phyloP scores from a whole-genome alignment of 108 stramenopile species.

The Nitzschia sp. region DNA sequence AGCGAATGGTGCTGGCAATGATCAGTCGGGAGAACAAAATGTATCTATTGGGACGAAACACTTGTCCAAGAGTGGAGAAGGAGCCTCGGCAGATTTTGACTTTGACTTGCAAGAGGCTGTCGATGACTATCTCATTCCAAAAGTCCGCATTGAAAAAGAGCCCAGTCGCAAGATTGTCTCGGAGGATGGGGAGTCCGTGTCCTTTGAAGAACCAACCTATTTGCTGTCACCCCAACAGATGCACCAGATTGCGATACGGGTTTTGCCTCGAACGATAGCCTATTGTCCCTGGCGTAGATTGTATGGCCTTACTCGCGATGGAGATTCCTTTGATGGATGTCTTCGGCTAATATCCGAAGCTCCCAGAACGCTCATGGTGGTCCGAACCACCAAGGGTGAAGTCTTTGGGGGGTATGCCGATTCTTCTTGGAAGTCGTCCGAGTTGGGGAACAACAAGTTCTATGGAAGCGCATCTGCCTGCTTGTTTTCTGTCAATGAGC shows the following conservation, averaged over 20 bases:
- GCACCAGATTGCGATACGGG: conserved; percentile 53
- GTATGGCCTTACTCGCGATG: conserved; percentile 77
- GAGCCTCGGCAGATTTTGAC: conserved; percentile 36
- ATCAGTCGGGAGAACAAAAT: neutral
- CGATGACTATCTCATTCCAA: conserved; percentile 11
- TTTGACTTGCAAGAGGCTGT: conserved; percentile 12
- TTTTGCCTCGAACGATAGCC: conserved; percentile 59
- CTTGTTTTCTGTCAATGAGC: conserved; percentile 32
- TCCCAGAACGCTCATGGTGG: conserved; percentile 65
- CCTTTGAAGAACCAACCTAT: conserved; percentile 22
- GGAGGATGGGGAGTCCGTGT: neutral
- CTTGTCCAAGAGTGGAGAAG: conserved; percentile 34
- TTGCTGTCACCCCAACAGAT: conserved; percentile 43
- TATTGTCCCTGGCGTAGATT: conserved; percentile 79
- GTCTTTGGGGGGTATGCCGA: conserved; percentile 87
- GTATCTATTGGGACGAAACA: conserved; percentile 3
- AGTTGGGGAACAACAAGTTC: conserved; percentile 38
- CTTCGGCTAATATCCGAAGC: conserved; percentile 55
- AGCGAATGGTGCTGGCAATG: too few relatives aligned
- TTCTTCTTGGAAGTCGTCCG: conserved; percentile 56
- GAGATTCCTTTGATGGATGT: conserved; percentile 82
- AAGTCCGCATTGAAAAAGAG: conserved; percentile 26
- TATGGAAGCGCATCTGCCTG: conserved; percentile 75
- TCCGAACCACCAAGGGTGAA: conserved; percentile 58
- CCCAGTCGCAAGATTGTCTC: conserved; percentile 15